Evolutionary conservation across 331 rosid species (phyloP), one percentile per base, ranked within the genome.

Genomic region (Quercus lobata): DNA sequence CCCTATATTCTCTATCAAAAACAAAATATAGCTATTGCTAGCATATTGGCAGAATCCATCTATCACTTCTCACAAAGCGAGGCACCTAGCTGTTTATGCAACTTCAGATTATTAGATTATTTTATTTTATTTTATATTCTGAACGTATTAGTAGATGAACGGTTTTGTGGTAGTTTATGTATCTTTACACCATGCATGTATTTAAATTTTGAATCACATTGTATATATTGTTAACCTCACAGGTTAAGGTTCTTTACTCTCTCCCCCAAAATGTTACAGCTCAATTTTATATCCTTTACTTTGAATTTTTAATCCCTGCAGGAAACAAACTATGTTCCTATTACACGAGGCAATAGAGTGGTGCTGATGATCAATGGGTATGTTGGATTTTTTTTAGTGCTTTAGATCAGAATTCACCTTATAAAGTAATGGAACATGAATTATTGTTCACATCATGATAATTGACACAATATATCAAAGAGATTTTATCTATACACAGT

Each of bases 321-420:
- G 98, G 97, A 90, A 89, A 90, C 87, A 25, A 92, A 93, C 84
- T 92, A 86, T 81, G 94, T 91, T 82, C 98, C 98, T 10, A 92
- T 95, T 73, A 86, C 97, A 46, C 89, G 90, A 25, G 98, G 98
- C 71, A 76, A 82, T 81, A 87, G 94, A 78, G 98, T 95, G 83
- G 97, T 95, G 71, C 96, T 95, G 75, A 71, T 95, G 97, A 82
- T 92, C 82, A 95, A 95, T 65, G 98, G 98, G 97, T 95, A 82
- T 17, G 94, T 85, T 19, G 29, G 63, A 72, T 62, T 79, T 68
- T 71, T 78, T 84, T 46, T 74, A 18, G 71, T 58, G 32, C 75
- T 52, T 78, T 79, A 41, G 32, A 80, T 73, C 18, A 58, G 41
- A 79, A 72, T 12, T 53, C 70, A 37, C 19, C 68, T 71, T 78